Base-by-base conservation (phyloP, 2,329 filamentous ascomycete genomes). In the Falciphora oryzae region DNA sequence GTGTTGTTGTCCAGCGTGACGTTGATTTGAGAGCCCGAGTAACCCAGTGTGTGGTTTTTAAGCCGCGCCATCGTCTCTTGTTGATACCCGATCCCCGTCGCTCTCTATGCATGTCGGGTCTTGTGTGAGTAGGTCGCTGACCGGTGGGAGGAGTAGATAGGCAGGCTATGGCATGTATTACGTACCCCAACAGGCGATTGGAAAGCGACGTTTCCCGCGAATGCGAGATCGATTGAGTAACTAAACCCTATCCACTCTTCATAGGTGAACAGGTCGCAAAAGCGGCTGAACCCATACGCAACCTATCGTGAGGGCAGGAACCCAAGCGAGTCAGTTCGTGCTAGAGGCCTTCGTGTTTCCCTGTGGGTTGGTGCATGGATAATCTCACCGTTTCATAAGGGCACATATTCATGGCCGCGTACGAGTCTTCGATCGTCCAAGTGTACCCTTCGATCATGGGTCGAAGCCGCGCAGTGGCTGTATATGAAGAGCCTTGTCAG, bases 231-330 rank as follows among this genome's bases (percentile, higher is more conserved):
- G 65, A 89, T 79, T 4, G 84, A 83, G 75, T 93, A 93, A 65
- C 88, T 87, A 71, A 89, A 93, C 56, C 82, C 85, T 62, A 85
- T 76, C 89, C 89, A 93, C 72, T 93, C 90, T 27, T 88, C 80
- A 68, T 88, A 91, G 0, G 86, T 92, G 73, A 93, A 93, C 4
- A 93, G 80, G 29, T 85, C 79, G 72, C 90, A 93, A 78, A 91
- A 93, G 13, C 81, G 81, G 69, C 88, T 91, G 77, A 87, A 93
- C 28, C 90, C 90, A 66, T 89, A 87, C 1, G 88, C 86, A n/a
- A 91, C 83, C 76, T 78, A 28, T 50, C 4, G 22, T 38, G 38
- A 44, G 14, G 4, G 16, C 38, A 18, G 38, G 14, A 18, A 44
- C 14, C 6, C 18, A 5, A 18, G 38, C 38, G 16, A 44, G 38